A percentile compares a stretch with the other conserved stretches of the same genome.
Conservation (phyloP, 805 yeast species). For the Wickerhamomyces chaumierensis region DNA sequence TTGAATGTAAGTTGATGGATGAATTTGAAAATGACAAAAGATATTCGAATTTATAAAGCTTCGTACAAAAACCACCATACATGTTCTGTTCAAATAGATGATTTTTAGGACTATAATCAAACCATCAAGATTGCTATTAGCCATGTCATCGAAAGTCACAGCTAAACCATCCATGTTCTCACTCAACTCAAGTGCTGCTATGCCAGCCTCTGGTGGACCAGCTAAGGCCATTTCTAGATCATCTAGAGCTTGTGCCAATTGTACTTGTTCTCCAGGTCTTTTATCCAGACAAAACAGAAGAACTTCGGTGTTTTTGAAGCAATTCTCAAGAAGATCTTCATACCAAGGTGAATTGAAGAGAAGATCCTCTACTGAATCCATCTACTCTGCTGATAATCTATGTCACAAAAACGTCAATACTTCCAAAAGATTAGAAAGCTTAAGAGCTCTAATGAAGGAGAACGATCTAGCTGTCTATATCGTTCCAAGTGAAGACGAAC, state of each 20-base stretch:
- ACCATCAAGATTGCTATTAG: not conserved
- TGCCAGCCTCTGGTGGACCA: conserved; percentile 2
- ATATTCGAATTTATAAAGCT: too few relatives aligned
- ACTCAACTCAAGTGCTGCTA: conserved; percentile 18
- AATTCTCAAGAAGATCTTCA: conserved; percentile 22
- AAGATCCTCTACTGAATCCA: conserved; percentile 22
- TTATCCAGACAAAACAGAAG: conserved; percentile 56
- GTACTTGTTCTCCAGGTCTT: conserved; percentile 80
- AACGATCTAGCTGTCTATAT: conserved; percentile 61
- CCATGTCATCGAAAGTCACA: conserved; percentile 22
- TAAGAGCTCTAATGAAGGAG: conserved; percentile 56
- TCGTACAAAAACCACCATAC: too few relatives aligned
- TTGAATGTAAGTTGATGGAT: too few relatives aligned
- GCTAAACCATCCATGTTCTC: conserved; percentile 33
- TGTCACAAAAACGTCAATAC: conserved; percentile 39
- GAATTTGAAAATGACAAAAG: too few relatives aligned
- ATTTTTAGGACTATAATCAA: too few relatives aligned
- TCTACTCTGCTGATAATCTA: conserved; percentile 28
- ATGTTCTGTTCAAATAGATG: too few relatives aligned
- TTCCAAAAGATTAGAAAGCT: conserved; percentile 42
- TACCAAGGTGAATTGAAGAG: conserved; percentile 13
- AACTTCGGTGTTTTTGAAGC: conserved; percentile 40
- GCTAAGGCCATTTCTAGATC: conserved; percentile 15
- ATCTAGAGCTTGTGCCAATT: conserved; percentile 52
- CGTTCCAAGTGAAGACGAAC: conserved; percentile 86